Evolutionary conservation across 2,329 filamentous ascomycete genomes (phyloP).

Genomic region (Ophioceras dolichostomum): DNA sequence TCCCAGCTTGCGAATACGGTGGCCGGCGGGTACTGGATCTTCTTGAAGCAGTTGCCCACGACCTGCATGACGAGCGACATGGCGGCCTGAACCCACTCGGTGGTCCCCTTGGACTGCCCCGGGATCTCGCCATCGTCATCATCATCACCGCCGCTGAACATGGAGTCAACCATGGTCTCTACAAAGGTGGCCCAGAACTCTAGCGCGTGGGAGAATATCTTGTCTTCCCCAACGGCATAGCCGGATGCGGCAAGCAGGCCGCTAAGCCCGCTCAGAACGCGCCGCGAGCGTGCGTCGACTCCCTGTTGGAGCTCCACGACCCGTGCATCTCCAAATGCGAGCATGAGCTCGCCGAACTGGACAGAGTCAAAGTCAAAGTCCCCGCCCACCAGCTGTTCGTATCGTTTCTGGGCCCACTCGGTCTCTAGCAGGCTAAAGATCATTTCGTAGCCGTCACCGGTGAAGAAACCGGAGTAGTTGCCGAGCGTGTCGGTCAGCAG

Average conservation of each 20-base stretch:
- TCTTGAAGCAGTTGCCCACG: slow-evolving; percentile 54
- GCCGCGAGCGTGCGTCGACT: slow-evolving; percentile 34
- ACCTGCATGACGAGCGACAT: slow-evolving; percentile 49
- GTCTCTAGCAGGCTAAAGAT: slow-evolving; percentile 49
- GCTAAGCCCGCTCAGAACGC: slow-evolving; percentile 45
- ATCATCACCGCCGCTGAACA: slow-evolving; percentile 18
- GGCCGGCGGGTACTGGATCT: slow-evolving; percentile 53
- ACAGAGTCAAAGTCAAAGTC: slow-evolving; percentile 52
- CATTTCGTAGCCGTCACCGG: slow-evolving; percentile 40
- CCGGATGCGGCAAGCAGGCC: slow-evolving; percentile 55
- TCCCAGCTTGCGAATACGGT: slow-evolving; percentile 54
- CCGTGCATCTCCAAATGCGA: slow-evolving; percentile 57
- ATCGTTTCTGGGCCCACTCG: slow-evolving; percentile 43
- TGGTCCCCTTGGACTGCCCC: slow-evolving; percentile 30
- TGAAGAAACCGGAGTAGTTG: slow-evolving; percentile 53
- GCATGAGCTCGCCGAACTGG: slow-evolving; percentile 54
- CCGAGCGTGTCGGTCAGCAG: slow-evolving; percentile 52
- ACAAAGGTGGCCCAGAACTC: slow-evolving; percentile 76
- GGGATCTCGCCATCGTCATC: slow-evolving; percentile 27
- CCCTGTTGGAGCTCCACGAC: slow-evolving; percentile 45
- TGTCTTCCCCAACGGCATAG: slow-evolving; percentile 58
- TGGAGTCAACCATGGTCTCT: slow-evolving; percentile 50
- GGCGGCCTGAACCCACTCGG: slow-evolving; percentile 49
- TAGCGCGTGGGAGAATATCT: slow-evolving; percentile 59
- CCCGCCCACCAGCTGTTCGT: slow-evolving; percentile 41